Evolutionary conservation across 2,329 filamentous ascomycete genomes (phyloP).

Genomic region (Zasmidium citrigriseum): DNA sequence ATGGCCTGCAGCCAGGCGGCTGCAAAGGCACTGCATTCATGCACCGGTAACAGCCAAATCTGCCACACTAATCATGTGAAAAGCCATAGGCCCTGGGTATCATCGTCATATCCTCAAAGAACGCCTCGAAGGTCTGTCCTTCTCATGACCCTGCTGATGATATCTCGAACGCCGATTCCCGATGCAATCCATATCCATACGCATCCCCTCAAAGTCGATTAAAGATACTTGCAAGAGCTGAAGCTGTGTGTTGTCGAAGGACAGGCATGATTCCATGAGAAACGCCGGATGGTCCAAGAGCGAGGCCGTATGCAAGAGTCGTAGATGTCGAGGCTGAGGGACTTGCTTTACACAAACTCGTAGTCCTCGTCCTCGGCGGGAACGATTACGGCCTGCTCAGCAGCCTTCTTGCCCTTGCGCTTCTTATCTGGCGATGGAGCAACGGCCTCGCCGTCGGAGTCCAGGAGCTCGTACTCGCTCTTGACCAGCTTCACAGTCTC

Average conservation of each 20-base stretch:
- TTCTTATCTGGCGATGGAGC: slow-evolving; percentile 34
- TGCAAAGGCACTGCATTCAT: background rate
- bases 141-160: slow-evolving; percentile 30
- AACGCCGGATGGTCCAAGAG: background rate
- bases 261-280: background rate
- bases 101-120: slow-evolving; percentile 29
- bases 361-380: slow-evolving; percentile 37
- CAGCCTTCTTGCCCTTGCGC: slow-evolving; percentile 32
- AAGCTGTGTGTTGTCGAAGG: background rate
- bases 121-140: slow-evolving; percentile 20
- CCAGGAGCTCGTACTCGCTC: slow-evolving; percentile 60
- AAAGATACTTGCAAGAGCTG: background rate
- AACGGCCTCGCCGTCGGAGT: slow-evolving; percentile 37
- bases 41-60: background rate
- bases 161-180: slow-evolving; percentile 17
- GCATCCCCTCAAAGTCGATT: background rate
- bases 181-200: slow-evolving; percentile 9
- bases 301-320: background rate
- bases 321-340: slow-evolving; percentile 1
- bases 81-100: background rate
- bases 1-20: background rate
- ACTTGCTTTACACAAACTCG: slow-evolving; percentile 34
- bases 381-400: slow-evolving; percentile 26
- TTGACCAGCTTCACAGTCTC: slow-evolving; percentile 63
- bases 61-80: too few species aligned